Evolutionary conservation across 306 rosid genomes (phyloP).

Genomic region (Pyrus communis): DNA sequence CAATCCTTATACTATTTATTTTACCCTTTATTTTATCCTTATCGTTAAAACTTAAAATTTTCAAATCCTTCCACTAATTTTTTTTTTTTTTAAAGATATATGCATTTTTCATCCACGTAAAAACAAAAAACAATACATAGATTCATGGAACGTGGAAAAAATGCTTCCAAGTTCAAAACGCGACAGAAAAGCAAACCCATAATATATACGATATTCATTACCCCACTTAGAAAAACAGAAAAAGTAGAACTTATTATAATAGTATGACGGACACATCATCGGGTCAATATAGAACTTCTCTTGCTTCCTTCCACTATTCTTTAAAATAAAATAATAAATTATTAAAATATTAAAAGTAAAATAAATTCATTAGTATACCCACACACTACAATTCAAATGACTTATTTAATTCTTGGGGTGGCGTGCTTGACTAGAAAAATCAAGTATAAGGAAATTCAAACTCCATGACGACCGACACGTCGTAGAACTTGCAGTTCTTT

Average conservation of each 20-base stretch:
- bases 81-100: background rate
- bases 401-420: background rate
- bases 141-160: slow-evolving; percentile 38
- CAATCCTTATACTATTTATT: too few relatives aligned
- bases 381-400: background rate
- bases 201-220: background rate
- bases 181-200: background rate
- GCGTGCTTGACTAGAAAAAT: background rate
- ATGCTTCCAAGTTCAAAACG: background rate
- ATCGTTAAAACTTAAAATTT: too few relatives aligned
- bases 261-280: slow-evolving; percentile 4
- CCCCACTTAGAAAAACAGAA: background rate
- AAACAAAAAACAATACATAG: background rate
- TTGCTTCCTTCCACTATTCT: background rate
- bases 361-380: background rate
- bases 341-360: background rate
- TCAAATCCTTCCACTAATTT: too few relatives aligned
- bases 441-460: background rate
- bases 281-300: slow-evolving; percentile 50
- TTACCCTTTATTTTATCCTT: too few relatives aligned
- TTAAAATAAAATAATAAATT: background rate
- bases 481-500: slow-evolving; percentile 11
- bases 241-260: background rate
- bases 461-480: slow-evolving; percentile 30
- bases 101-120: background rate